These are phyloP conservation scores for Aspergillus felis DNA, from an alignment of 2,329 filamentous ascomycete genomes.

Conservation along the genomic window DNA sequence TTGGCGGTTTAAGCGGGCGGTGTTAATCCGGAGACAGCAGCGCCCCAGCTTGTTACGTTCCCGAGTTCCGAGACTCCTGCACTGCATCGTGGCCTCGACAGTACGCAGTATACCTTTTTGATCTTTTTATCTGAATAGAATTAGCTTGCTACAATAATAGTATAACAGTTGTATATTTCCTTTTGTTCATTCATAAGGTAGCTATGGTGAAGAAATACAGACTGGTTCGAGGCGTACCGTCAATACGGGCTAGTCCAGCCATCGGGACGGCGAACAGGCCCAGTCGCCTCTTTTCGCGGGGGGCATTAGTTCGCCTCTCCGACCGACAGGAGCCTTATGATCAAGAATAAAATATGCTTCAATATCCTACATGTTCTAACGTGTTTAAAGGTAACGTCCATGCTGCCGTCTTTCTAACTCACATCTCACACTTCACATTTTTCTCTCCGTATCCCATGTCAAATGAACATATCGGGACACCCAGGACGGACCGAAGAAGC, in stretches of 20 bases:
- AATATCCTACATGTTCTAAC: too few relatives aligned
- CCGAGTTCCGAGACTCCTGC: neutral
- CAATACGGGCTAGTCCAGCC: neutral
- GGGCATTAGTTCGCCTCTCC: neutral
- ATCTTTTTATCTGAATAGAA: too few relatives aligned
- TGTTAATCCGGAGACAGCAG: constrained; percentile 14
- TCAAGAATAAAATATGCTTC: too few relatives aligned
- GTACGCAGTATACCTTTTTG: neutral
- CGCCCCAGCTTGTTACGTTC: neutral
- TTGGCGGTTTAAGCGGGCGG: neutral
- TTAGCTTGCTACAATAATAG: too few relatives aligned
- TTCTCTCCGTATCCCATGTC: neutral
- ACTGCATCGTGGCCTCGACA: neutral
- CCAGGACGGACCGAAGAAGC: constrained; percentile 12
- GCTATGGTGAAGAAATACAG: too few relatives aligned
- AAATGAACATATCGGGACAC: neutral
- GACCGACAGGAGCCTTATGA: neutral
- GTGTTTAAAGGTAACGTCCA: too few relatives aligned
- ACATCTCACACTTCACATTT: neutral
- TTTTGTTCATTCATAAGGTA: too few relatives aligned
- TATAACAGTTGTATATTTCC: too few relatives aligned
- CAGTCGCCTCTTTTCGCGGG: neutral
- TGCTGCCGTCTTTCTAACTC: neutral
- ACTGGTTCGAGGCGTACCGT: too few relatives aligned
- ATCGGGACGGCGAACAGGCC: neutral